Percentiles rank a stretch among this genome's conserved stretches.
Conservation (phyloP, 345 rosid species). For the Passiflora organensis region DNA sequence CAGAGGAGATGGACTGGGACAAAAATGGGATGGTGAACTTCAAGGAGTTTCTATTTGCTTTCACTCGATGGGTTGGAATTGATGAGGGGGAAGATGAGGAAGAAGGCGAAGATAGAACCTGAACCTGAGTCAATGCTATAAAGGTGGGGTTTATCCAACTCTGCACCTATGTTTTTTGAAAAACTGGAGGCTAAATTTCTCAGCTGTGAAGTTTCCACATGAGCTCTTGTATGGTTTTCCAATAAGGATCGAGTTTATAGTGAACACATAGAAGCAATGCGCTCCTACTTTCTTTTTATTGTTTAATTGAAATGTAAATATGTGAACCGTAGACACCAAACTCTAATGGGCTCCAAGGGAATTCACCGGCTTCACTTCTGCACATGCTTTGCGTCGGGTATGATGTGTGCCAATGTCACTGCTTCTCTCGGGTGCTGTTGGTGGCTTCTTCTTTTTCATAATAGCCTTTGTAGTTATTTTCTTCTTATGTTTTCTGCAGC, state of each 20-base stretch:
- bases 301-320: constrained; percentile 15
- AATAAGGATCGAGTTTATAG: constrained; percentile 5
- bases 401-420: too few relatives aligned
- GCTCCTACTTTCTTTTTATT: not conserved
- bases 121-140: constrained; percentile 15
- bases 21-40: constrained; percentile 86
- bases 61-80: constrained; percentile 85
- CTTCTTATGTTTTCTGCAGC: too few relatives aligned
- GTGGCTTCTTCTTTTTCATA: too few relatives aligned
- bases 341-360: too few relatives aligned
- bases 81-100: constrained; percentile 72
- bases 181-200: not conserved
- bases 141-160: not conserved
- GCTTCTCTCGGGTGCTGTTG: too few relatives aligned
- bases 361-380: too few relatives aligned
- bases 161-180: not conserved
- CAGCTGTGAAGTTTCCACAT: not conserved
- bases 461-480: too few relatives aligned
- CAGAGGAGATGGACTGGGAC: constrained; percentile 99
- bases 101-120: constrained; percentile 25
- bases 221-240: constrained; percentile 3
- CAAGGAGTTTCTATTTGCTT: constrained; percentile 92
- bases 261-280: not conserved
- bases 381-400: too few relatives aligned
- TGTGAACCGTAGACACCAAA: too few relatives aligned